Base-by-base conservation (phyloP, 2,329 filamentous ascomycete genomes). In the Thielaviopsis populi region DNA sequence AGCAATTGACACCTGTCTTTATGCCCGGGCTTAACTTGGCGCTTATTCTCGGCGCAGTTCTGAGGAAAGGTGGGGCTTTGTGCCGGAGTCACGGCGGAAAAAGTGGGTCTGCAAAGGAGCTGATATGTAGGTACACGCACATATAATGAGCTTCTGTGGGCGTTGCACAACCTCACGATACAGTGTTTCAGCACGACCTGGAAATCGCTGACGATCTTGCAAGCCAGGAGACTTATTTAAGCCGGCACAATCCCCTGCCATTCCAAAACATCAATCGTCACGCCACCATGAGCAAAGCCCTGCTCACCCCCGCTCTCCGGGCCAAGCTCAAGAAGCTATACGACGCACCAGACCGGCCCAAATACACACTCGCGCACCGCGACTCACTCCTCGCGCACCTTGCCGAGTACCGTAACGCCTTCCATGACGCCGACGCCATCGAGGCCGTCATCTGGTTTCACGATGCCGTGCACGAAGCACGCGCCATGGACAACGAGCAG, bases 401-500 rank as follows among this genome's bases (percentile, higher is more conserved):
- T 2, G 37, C 48, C 33, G 27, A 65, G 53, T 42, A 65, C 63
- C 37, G 22, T 6, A n/a, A 11, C 30, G 8, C 43, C 54, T 62
- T 66, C 54, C 22, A 62, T 22, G 65, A 66, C 33, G 19, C 63
- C 7, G 42, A 61, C 8, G 63, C 63, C 17, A 48, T 66, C 41
- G 65, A 66, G 53, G 61, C 61, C 8, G 63, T 64, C 30, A 67
- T 65, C 33, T 67, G 64, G 63, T 48, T 65, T 19, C 63, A 67
- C 50, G 66, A 65, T 37, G 61, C 63, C 19, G 46, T 66, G n/a
- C 62, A 65, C 50, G 61, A 67, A 42, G 46, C 63, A 8, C 50
- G 33, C 15, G 53, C 61, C 48, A 30, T 53, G 17, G 53, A 64
- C 50, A 66, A 71, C 37, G 73, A 74, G 1, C 71, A 67, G 13